Percentiles rank a stretch among this genome's conserved stretches.
Conservation (phyloP, 345 rosid species). For the Salix suchowensis region DNA sequence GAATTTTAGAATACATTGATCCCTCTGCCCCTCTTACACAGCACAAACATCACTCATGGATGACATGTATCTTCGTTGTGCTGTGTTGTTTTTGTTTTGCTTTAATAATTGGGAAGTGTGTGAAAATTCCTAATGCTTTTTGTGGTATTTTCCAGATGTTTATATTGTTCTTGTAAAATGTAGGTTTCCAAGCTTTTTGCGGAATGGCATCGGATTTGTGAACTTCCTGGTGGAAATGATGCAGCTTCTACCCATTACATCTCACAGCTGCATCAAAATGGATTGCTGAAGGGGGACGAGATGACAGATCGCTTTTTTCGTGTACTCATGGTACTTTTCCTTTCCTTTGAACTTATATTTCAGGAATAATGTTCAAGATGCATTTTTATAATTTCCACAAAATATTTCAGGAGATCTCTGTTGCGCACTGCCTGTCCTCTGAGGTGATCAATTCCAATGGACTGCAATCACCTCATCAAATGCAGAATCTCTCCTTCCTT, state of each 20-base stretch:
- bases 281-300: constrained; percentile 84
- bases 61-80: background rate
- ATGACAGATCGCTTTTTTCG: constrained; percentile 80
- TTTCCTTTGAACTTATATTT: background rate
- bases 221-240: constrained; percentile 71
- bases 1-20: background rate
- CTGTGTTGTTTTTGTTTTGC: background rate
- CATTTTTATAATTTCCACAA: background rate
- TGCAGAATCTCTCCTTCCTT: constrained; percentile 64
- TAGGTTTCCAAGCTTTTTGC: constrained; percentile 70
- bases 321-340: constrained; percentile 49
- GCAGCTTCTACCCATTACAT: constrained; percentile 52
- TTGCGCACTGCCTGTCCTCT: constrained; percentile 71
- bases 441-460: constrained; percentile 60
- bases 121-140: background rate
- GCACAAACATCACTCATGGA: background rate
- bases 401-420: constrained; percentile 65
- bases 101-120: background rate
- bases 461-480: constrained; percentile 63
- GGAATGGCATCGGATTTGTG: constrained; percentile 81
- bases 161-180: background rate
- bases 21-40: background rate
- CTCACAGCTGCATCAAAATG: constrained; percentile 70
- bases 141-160: background rate
- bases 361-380: background rate